Conservation (phyloP, 176 grass and related monocot genomes). For the Carex kokanica region DNA sequence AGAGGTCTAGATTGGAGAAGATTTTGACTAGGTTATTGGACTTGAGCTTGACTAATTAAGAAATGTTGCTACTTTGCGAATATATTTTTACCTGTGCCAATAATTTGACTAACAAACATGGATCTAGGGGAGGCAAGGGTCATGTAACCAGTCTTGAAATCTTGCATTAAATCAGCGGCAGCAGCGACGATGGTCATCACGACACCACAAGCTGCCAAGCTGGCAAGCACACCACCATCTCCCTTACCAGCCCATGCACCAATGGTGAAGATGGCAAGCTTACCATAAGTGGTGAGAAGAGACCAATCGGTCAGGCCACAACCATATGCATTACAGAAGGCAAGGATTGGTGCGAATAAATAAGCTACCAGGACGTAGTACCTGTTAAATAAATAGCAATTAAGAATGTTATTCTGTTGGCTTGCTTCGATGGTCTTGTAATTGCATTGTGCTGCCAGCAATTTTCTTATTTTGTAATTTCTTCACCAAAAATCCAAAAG, state of each 20-base stretch:
- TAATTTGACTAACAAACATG: constrained; percentile 78
- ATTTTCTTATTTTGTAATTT: neutral
- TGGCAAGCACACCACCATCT: constrained; percentile 51
- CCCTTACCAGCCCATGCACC: constrained; percentile 59
- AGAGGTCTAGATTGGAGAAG: neutral
- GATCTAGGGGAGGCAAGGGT: constrained; percentile 64
- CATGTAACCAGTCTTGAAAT: constrained; percentile 80
- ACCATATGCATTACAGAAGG: constrained; percentile 86
- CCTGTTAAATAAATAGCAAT: constrained; percentile 2
- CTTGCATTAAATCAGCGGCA: constrained; percentile 73
- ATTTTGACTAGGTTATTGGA: neutral
- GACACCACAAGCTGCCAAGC: constrained; percentile 61
- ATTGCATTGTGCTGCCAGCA: neutral
- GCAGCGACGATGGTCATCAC: constrained; percentile 74
- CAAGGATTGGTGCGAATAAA: constrained; percentile 51
- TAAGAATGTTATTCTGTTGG: neutral
- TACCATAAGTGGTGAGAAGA: constrained; percentile 54
- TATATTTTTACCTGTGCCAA: constrained; percentile 44
- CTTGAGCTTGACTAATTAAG: neutral
- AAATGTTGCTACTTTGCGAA: neutral
- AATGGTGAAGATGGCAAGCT: constrained; percentile 61
- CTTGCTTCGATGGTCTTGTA: neutral
- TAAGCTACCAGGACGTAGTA: constrained; percentile 60
- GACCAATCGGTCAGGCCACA: constrained; percentile 70
- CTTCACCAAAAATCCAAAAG: neutral